Percentiles rank a stretch among this genome's conserved stretches.
phyloP scores from a whole-genome alignment of 495 filamentous ascomycete genomes.

The Darksidea phi region DNA sequence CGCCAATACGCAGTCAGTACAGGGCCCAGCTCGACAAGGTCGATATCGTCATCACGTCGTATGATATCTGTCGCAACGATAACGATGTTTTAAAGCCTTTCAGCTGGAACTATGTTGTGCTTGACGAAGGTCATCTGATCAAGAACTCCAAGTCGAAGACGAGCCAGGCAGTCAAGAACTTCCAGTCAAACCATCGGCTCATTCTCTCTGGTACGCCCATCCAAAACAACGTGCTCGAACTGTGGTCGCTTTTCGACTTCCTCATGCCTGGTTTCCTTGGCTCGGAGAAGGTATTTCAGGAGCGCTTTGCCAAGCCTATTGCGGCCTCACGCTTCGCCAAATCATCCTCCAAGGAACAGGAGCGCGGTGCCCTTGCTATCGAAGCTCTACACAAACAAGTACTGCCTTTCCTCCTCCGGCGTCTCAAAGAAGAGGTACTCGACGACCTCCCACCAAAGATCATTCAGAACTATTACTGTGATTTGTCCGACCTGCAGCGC shows the following conservation, averaged over 20 bases:
- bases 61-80: slow-evolving; percentile 95
- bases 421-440: slow-evolving; percentile 95
- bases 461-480: slow-evolving; percentile 98
- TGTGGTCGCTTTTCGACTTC: slow-evolving; percentile 99
- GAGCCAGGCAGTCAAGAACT: slow-evolving; percentile 81
- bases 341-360: slow-evolving; percentile 96
- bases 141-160: slow-evolving; percentile 97
- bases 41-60: slow-evolving; percentile 94
- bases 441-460: slow-evolving; percentile 98
- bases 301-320: slow-evolving; percentile 96
- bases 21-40: slow-evolving; percentile 66
- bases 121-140: slow-evolving; percentile 97
- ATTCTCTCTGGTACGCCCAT: slow-evolving; percentile 97
- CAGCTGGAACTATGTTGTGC: slow-evolving; percentile 94
- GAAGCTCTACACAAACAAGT: slow-evolving; percentile 98
- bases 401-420: slow-evolving; percentile 90
- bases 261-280: slow-evolving; percentile 98
- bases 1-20: slow-evolving; percentile 69
- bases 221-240: slow-evolving; percentile 94
- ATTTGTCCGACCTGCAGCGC: slow-evolving; percentile 91
- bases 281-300: slow-evolving; percentile 97
- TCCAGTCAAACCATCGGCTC: slow-evolving; percentile 86
- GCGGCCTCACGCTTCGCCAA: slow-evolving; percentile 92
- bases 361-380: slow-evolving; percentile 91
- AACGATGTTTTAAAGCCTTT: slow-evolving; percentile 76